phyloP scores from a whole-genome alignment of 1,139 yeast species.

The Pichiaceae sp. region DNA sequence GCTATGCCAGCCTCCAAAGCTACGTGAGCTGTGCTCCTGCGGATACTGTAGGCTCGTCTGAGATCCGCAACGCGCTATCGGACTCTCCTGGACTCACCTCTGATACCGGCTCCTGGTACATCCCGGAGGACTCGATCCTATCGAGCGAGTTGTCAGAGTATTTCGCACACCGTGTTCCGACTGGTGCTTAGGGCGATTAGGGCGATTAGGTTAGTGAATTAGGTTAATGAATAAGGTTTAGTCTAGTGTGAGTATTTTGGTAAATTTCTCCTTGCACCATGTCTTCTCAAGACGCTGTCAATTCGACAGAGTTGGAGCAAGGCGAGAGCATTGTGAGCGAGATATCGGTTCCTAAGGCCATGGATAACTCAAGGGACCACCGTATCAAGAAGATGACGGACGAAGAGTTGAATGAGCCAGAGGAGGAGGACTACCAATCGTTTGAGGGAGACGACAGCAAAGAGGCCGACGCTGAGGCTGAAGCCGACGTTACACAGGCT shows the following conservation, averaged over 20 bases:
- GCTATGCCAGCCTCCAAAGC: background rate
- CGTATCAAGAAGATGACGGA: conserved; percentile 2
- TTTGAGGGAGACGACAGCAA: background rate
- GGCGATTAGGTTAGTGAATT: no score
- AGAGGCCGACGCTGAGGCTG: conserved; percentile 1
- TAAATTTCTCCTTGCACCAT: no score
- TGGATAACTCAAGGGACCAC: background rate
- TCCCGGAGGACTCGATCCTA: background rate
- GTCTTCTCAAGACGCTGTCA: no score
- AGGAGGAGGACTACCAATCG: conserved; percentile 1
- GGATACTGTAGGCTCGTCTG: background rate
- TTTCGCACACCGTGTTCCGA: no score
- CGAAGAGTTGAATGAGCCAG: background rate
- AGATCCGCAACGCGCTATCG: background rate
- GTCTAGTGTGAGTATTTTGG: no score
- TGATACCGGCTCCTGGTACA: conserved; percentile 1
- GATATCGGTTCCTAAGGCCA: no score
- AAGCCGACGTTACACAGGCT: background rate
- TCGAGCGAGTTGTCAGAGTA: background rate
- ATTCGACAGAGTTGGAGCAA: no score
- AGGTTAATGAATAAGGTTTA: no score
- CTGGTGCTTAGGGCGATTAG: no score
- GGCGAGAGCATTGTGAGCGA: no score
- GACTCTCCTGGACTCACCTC: background rate
- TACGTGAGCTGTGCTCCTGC: no score